Evolutionary conservation across 2,329 filamentous ascomycete species (phyloP), one percentile per base, ranked within the genome.

Genomic region (Colletotrichum kahawae): DNA sequence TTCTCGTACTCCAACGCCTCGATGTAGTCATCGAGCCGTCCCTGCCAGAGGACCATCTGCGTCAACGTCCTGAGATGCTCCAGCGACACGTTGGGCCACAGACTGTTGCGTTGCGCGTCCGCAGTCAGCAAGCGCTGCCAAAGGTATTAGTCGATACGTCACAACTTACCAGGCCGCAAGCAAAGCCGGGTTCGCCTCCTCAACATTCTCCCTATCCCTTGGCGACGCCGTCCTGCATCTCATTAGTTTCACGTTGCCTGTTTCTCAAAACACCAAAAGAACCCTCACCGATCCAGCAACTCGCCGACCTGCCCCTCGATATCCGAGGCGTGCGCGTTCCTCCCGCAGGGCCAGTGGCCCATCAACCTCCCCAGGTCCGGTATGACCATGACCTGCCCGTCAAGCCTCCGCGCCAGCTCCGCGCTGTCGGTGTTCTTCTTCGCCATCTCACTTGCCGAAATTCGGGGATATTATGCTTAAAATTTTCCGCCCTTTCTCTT

Each of bases 11-110:
- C 72, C n/a, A 72, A 43, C n/a, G 31, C 18, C 38, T 77, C 75
- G 16, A 77, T 71, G 65, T 69, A 43, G 54, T 77, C 75, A 59
- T 77, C 75, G 38, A 77, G 72, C 13, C 57, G 43, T 12, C 75
- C 75, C 54, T 76, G 73, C 75, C 75, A 77, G 21, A 76, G 64
- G 33, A 77, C 65, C 67, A 72, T 72, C 36, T 66, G 16, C 10
- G 73, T 59, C 38, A 77, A 33, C 4, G 66, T 64, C 21, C 21
- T 24, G 10, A 77, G 68, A 31, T 67, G 59, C 13, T 72, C 60
- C 29, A 29, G 29, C 16, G 63, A 36, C 1, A 56, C 72, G 1
- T 73, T 29, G 13, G 75, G 75, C 75, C 75, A 77, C 29, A 75
- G 43, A n/a, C 75, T 77, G 51, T 72, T n/a, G 10, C 10, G 31